Conservation (phyloP, 1,139 yeast species). For the Yarrowia galli region DNA sequence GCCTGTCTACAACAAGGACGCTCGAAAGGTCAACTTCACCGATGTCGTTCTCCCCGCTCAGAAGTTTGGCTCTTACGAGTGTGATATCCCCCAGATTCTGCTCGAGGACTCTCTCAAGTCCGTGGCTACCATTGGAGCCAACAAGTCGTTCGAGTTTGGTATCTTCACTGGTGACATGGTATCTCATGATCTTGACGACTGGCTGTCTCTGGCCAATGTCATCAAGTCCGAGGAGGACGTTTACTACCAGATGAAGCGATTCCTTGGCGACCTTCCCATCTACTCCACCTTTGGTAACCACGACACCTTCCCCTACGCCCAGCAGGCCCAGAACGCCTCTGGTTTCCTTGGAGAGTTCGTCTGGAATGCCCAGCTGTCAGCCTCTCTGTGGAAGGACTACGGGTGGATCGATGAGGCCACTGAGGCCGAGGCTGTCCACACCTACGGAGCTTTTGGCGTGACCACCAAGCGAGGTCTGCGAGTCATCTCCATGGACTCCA, state of each 20-base stretch:
- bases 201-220: constrained; percentile 58
- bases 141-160: constrained; percentile 60
- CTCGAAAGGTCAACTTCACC: constrained; percentile 49
- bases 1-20: constrained; percentile 51
- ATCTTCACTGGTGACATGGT: constrained; percentile 72
- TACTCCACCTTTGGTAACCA: constrained; percentile 74
- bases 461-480: constrained; percentile 65
- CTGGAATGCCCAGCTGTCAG: constrained; percentile 68
- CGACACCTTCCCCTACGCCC: constrained; percentile 76
- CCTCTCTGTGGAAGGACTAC: constrained; percentile 59
- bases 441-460: constrained; percentile 69
- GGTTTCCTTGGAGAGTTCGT: constrained; percentile 60
- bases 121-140: constrained; percentile 51
- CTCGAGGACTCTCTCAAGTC: constrained; percentile 62
- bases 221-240: constrained; percentile 61
- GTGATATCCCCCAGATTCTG: constrained; percentile 68
- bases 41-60: constrained; percentile 60
- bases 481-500: constrained; percentile 69
- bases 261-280: constrained; percentile 64
- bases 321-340: constrained; percentile 63
- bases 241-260: constrained; percentile 62
- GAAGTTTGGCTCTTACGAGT: constrained; percentile 62
- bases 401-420: constrained; percentile 48
- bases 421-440: constrained; percentile 51
- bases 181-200: constrained; percentile 61